Percentiles rank a stretch among this genome's conserved stretches.
phyloP scores from a whole-genome alignment of 2,329 filamentous ascomycete species.

The Ophiostoma montium region DNA sequence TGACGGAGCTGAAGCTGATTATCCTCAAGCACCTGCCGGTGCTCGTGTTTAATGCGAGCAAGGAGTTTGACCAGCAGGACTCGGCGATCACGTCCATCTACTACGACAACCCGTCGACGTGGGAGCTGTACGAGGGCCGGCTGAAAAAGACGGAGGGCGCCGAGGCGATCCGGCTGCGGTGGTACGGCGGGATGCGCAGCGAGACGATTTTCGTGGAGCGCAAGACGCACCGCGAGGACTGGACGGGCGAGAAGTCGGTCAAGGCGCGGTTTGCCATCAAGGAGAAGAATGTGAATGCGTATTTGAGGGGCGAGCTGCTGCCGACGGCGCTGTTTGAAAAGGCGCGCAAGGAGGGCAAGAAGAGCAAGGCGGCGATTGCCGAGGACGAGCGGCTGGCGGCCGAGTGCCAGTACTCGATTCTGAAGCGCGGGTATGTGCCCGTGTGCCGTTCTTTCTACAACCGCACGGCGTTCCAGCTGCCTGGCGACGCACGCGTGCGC shows the following conservation, averaged over 20 bases:
- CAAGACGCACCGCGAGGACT: constrained; percentile 96
- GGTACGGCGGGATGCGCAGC: constrained; percentile 94
- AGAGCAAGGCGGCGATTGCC: constrained; percentile 78
- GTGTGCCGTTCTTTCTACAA: constrained; percentile 97
- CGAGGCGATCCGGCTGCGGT: constrained; percentile 87
- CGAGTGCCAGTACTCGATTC: constrained; percentile 85
- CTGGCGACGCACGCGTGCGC: constrained; percentile 86
- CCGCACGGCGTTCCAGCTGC: constrained; percentile 92
- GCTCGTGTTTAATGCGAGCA: constrained; percentile 91
- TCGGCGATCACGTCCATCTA: constrained; percentile 97
- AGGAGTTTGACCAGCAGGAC: constrained; percentile 84
- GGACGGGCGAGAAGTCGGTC: constrained; percentile 98
- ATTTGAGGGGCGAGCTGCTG: constrained; percentile 69
- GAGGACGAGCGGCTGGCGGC: constrained; percentile 79
- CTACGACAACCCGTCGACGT: constrained; percentile 87
- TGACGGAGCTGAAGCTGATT: constrained; percentile 94
- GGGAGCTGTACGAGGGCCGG: constrained; percentile 87
- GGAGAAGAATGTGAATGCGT: constrained; percentile 94
- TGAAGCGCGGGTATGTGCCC: constrained; percentile 74
- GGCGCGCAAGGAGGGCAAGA: constrained; percentile 88
- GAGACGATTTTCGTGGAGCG: constrained; percentile 95
- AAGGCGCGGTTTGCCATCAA: constrained; percentile 92
- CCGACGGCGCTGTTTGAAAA: constrained; percentile 91
- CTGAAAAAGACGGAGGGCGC: constrained; percentile 97
- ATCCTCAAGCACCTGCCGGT: constrained; percentile 96